Evolutionary conservation across 2,329 filamentous ascomycete genomes (phyloP).

Genomic region (Cladophialophora psammophila): DNA sequence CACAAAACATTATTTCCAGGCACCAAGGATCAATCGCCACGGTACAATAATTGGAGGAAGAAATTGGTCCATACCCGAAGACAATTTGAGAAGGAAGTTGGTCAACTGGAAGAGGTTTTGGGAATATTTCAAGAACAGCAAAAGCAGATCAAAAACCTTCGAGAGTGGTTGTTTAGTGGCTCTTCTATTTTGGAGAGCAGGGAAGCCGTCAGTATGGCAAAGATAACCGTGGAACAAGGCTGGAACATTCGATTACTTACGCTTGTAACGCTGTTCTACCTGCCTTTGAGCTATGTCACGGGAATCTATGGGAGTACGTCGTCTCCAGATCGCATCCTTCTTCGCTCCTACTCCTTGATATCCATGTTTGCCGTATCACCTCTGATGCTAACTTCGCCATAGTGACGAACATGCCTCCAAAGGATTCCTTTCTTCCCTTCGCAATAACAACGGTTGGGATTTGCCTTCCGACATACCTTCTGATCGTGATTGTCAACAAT

Average conservation of each 20-base stretch:
- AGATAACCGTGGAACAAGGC: constrained; percentile 65
- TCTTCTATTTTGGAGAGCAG: constrained; percentile 67
- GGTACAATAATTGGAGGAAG: constrained; percentile 42
- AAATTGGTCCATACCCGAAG: constrained; percentile 38
- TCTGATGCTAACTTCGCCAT: constrained; percentile 11
- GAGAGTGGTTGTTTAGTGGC: constrained; percentile 69
- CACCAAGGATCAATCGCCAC: constrained; percentile 37
- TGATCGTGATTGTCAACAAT: constrained; percentile 54
- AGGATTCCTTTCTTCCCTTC: constrained; percentile 49
- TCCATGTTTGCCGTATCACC: not conserved
- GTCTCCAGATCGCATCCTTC: not conserved
- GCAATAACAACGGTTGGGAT: constrained; percentile 52
- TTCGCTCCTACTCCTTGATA: not conserved
- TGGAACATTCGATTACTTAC: constrained; percentile 51
- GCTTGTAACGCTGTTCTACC: constrained; percentile 52
- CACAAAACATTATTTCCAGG: constrained; percentile 41
- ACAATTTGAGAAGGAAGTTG: constrained; percentile 41
- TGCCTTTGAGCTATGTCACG: constrained; percentile 47
- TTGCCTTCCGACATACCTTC: constrained; percentile 56
- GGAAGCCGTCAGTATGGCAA: constrained; percentile 64
- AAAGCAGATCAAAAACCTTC: constrained; percentile 54
- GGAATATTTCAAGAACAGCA: constrained; percentile 64
- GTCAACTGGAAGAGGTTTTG: constrained; percentile 66
- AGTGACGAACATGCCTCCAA: constrained; percentile 50
- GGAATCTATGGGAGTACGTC: constrained; percentile 38